A percentile compares a stretch with the other conserved stretches of the same genome.
Conservation (phyloP, 495 filamentous ascomycete species). For the Podospora australis region DNA sequence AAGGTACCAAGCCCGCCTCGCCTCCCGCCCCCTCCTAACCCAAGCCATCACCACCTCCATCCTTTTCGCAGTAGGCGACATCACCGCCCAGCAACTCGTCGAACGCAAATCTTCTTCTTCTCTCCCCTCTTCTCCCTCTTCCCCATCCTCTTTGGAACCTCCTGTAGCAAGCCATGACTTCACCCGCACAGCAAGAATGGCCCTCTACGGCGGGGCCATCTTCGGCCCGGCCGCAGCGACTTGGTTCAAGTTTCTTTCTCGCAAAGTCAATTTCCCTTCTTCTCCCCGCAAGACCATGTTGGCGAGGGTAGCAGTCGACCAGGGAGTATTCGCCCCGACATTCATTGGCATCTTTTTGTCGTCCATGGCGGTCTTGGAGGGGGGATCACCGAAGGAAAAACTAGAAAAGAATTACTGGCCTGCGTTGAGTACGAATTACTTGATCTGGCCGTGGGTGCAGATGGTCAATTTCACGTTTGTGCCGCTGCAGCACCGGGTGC, state of each 20-base stretch:
- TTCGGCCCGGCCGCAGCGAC: slow-evolving; percentile 88
- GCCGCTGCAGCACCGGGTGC: slow-evolving; percentile 74
- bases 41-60: slow-evolving; percentile 81
- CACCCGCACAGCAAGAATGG: slow-evolving; percentile 81
- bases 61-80: slow-evolving; percentile 86
- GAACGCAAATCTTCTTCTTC: too few species aligned
- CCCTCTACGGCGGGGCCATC: slow-evolving; percentile 78
- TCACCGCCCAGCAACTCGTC: slow-evolving; percentile 88
- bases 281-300: slow-evolving; percentile 63
- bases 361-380: slow-evolving; percentile 85
- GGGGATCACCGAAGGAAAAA: slow-evolving; percentile 63
- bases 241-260: slow-evolving; percentile 75
- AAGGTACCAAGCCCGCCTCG: slow-evolving; percentile 86
- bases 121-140: too few species aligned
- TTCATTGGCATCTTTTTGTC: slow-evolving; percentile 78
- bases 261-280: slow-evolving; percentile 53
- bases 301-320: slow-evolving; percentile 77
- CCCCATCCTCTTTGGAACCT: too few species aligned
- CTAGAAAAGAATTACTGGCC: slow-evolving; percentile 57
- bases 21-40: slow-evolving; percentile 75
- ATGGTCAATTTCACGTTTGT: slow-evolving; percentile 85
- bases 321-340: slow-evolving; percentile 75
- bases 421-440: slow-evolving; percentile 76
- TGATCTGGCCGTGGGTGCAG: slow-evolving; percentile 92
- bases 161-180: slow-evolving; percentile 76